Conservation (phyloP, 1,284 basidiomycete genomes). For the Papiliotrema fonsecae region DNA sequence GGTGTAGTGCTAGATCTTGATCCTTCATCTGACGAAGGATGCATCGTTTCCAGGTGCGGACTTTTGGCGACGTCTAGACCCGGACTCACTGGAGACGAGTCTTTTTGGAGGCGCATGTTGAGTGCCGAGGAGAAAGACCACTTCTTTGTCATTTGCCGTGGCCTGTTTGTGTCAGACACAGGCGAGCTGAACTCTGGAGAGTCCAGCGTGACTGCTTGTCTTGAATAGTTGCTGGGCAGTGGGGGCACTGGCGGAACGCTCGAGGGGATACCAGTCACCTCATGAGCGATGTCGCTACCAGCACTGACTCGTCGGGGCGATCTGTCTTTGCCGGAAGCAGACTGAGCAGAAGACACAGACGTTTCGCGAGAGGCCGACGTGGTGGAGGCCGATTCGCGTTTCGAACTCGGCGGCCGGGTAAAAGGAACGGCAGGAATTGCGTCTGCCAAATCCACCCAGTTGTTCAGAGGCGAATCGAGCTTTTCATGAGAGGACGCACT, state of each 20-base stretch:
- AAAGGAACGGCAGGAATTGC: constrained; percentile 13
- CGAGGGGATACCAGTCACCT: constrained; percentile 55
- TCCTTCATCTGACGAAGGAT: constrained; percentile 4
- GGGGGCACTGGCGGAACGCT: constrained; percentile 95
- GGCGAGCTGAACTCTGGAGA: constrained; percentile 7
- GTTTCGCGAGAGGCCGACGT: constrained; percentile 54
- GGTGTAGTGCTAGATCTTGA: constrained; percentile 24
- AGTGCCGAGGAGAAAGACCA: constrained; percentile 91
- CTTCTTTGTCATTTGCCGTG: constrained; percentile 64
- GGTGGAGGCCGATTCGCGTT: constrained; percentile 86
- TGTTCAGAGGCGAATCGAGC: constrained; percentile 26
- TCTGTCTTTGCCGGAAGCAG: constrained; percentile 52
- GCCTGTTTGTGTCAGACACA: neutral
- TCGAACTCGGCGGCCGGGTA: constrained; percentile 39
- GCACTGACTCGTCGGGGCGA: constrained; percentile 54
- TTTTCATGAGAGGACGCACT: constrained; percentile 46
- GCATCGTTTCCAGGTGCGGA: constrained; percentile 18
- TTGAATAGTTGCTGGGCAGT: constrained; percentile 81
- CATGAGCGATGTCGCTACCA: constrained; percentile 69
- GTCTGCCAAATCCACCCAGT: constrained; percentile 32
- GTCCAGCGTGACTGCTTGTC: constrained; percentile 12
- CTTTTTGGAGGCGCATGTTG: neutral
- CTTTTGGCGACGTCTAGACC: too few relatives aligned
- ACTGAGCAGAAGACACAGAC: constrained; percentile 59
- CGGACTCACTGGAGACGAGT: neutral